Evolutionary conservation across 805 yeast genomes (phyloP).

Genomic region (Lipomyces yamadae): DNA sequence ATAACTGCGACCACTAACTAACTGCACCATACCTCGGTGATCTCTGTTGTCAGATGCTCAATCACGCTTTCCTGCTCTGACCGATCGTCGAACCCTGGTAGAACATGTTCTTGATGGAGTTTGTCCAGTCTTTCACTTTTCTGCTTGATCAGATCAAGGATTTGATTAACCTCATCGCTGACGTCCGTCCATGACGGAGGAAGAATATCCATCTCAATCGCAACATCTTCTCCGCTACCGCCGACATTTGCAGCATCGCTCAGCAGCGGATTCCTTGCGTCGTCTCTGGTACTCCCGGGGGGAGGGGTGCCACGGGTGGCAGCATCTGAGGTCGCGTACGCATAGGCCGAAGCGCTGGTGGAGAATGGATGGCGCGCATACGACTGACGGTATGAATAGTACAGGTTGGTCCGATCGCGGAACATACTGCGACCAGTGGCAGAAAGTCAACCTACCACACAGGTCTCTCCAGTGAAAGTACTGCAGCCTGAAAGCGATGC

Average conservation of each 20-base stretch:
- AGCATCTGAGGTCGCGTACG: constrained; percentile 1
- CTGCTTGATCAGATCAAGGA: constrained; percentile 57
- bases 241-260: constrained; percentile 46
- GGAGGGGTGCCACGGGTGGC: constrained; percentile 10
- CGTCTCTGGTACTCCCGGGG: constrained; percentile 17
- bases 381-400: constrained; percentile 84
- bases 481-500: not conserved
- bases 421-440: constrained; percentile 58
- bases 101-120: constrained; percentile 76
- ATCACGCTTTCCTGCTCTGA: constrained; percentile 74
- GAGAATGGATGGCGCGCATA: constrained; percentile 65
- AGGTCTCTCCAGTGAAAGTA: not conserved
- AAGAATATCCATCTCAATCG: constrained; percentile 64
- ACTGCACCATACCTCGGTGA: constrained; percentile 55
- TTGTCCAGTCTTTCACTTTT: constrained; percentile 65
- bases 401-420: constrained; percentile 93
- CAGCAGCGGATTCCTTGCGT: constrained; percentile 50
- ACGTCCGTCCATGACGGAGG: constrained; percentile 83
- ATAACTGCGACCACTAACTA: not conserved
- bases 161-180: constrained; percentile 70
- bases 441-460: not conserved
- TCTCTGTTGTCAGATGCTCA: constrained; percentile 73
- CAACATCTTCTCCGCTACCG: constrained; percentile 39
- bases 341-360: constrained; percentile 32
- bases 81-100: constrained; percentile 88